Percentiles rank a stretch among this genome's conserved stretches.
These are phyloP conservation scores for Lathyrus tuberosus DNA, from an alignment of 306 rosid species.

Conservation along the genomic window DNA sequence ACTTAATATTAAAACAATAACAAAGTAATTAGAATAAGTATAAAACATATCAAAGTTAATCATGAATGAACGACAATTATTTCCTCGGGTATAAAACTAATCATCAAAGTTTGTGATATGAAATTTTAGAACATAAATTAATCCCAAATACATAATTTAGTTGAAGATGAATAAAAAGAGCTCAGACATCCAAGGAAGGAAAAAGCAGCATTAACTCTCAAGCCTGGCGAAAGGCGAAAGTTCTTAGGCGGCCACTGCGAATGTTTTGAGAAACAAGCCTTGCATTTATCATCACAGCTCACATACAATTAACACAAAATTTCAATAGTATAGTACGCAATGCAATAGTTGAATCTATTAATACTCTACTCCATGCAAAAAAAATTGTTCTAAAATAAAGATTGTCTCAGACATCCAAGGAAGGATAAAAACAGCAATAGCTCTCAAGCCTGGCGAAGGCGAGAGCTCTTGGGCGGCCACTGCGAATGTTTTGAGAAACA, in stretches of 20 bases:
- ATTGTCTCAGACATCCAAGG: constrained; percentile 43
- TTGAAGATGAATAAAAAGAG: neutral
- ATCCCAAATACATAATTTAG: too few relatives aligned
- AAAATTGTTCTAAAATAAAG: neutral
- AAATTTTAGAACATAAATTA: too few relatives aligned
- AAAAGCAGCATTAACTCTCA: constrained; percentile 5
- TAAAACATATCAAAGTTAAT: too few relatives aligned
- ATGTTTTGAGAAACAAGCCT: constrained; percentile 13
- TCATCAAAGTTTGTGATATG: too few relatives aligned
- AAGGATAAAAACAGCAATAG: constrained; percentile 42
- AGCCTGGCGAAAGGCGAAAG: constrained; percentile 11
- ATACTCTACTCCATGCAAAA: too few relatives aligned
- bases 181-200: constrained; percentile 15
- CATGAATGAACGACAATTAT: too few relatives aligned
- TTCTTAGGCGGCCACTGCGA: constrained; percentile 11
- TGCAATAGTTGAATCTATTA: neutral
- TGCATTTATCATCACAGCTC: neutral
- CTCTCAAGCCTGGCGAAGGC: constrained; percentile 50
- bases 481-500: constrained; percentile 46
- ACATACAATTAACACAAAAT: neutral
- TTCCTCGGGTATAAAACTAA: too few relatives aligned
- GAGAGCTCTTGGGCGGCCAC: constrained; percentile 47
- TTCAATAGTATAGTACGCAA: too few relatives aligned
- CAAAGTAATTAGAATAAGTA: too few relatives aligned
- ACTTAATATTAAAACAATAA: too few relatives aligned